Conservation (phyloP, 1,284 basidiomycete species). For the Leucoagaricus sp. region DNA sequence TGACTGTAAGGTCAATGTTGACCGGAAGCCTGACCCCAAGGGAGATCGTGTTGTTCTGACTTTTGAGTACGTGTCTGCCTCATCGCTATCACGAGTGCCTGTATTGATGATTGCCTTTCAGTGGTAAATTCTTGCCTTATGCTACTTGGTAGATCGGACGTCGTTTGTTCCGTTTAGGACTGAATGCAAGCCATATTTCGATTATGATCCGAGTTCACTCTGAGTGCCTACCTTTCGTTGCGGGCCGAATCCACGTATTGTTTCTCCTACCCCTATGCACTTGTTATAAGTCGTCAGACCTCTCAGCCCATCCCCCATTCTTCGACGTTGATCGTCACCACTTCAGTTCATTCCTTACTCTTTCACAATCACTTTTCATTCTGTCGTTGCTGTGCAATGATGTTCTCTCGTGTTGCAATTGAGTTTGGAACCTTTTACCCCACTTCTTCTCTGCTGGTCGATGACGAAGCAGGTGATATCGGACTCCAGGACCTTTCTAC, state of each 20-base stretch:
- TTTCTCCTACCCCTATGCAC: not conserved
- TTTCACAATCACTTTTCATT: not conserved
- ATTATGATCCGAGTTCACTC: not conserved
- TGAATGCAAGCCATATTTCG: not conserved
- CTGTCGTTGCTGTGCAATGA: constrained; percentile 6
- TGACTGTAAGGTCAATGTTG: constrained; percentile 75
- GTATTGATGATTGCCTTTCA: constrained; percentile 27
- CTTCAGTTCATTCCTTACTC: not conserved
- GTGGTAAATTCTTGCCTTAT: constrained; percentile 77
- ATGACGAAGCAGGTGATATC: constrained; percentile 3
- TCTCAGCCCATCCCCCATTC: not conserved
- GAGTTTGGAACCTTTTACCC: constrained; percentile 2
- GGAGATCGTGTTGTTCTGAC: constrained; percentile 83
- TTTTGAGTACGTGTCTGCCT: constrained; percentile 65
- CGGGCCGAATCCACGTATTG: not conserved
- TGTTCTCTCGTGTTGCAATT: constrained; percentile 8
- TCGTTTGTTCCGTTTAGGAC: not conserved
- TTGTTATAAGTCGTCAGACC: not conserved
- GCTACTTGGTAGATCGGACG: constrained; percentile 54
- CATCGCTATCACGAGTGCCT: not conserved
- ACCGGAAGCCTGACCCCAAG: constrained; percentile 77
- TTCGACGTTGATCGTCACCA: constrained; percentile 8
- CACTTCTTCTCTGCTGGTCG: not conserved
- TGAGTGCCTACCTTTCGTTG: no score
- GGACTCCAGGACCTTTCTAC: not conserved